Conservation (phyloP, 2,329 filamentous ascomycete species). For the Plectosphaerella sp. region DNA sequence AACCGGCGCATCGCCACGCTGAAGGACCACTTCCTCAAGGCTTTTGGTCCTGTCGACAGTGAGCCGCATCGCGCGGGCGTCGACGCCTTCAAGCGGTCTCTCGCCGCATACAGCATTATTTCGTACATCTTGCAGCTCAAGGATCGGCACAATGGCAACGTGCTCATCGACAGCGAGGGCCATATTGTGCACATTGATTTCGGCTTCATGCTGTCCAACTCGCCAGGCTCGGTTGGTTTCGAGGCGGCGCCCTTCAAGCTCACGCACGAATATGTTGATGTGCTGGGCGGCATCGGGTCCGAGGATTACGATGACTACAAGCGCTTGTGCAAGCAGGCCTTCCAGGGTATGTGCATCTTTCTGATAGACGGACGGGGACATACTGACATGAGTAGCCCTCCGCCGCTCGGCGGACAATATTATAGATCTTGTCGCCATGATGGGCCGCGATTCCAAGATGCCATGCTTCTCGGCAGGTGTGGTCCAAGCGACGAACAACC, state of each 20-base stretch:
- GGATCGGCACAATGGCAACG: slow-evolving; percentile 82
- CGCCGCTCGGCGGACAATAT: slow-evolving; percentile 75
- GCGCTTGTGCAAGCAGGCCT: slow-evolving; percentile 74
- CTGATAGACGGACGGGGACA: not conserved
- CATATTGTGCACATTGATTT: slow-evolving; percentile 89
- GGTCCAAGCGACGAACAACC: slow-evolving; percentile 61
- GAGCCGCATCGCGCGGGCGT: slow-evolving; percentile 67
- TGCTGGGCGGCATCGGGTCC: slow-evolving; percentile 69
- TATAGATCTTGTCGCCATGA: slow-evolving; percentile 77
- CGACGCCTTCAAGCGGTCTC: slow-evolving; percentile 74
- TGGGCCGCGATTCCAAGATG: slow-evolving; percentile 81
- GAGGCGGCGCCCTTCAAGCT: slow-evolving; percentile 85
- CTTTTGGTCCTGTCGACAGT: slow-evolving; percentile 67
- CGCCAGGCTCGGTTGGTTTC: slow-evolving; percentile 77
- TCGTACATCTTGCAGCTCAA: slow-evolving; percentile 81
- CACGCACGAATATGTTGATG: slow-evolving; percentile 81
- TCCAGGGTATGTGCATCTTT: slow-evolving; percentile 58
- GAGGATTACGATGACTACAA: slow-evolving; percentile 73
- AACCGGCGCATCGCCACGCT: slow-evolving; percentile 74
- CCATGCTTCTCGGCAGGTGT: slow-evolving; percentile 75
- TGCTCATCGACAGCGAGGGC: slow-evolving; percentile 78
- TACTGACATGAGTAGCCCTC: slow-evolving; percentile 47
- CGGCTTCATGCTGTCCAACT: slow-evolving; percentile 86
- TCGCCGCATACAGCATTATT: slow-evolving; percentile 82
- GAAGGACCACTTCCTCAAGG: slow-evolving; percentile 76